Evolutionary conservation across 2,329 filamentous ascomycete species (phyloP), one percentile per base, ranked within the genome.

Genomic region (Blumeria hordei): DNA sequence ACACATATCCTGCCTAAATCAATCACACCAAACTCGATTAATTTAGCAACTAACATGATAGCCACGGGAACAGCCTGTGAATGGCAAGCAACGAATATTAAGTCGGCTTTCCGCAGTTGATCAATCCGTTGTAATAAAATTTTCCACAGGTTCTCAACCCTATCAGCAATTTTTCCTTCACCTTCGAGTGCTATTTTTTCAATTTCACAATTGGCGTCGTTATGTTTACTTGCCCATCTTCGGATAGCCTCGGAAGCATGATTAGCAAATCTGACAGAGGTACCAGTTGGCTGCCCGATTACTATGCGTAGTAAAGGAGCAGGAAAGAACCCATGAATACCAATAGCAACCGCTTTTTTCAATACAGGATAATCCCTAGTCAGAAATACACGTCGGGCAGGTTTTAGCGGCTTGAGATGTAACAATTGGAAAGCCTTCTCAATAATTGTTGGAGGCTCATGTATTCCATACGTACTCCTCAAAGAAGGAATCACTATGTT

Each of bases 151-250:
- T 93, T 85, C 58, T 93, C 85, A 1, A 96, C 87, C 6, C 92
- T 77, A 59, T 96, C 88, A 2, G 77, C 77, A 50, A 98, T 92
- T 65, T 85, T 87, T 28, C 92, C 92, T 68, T 98, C 92, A 21
- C 90, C 90, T 69, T 98, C 92, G 0, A 98, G 74, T 0, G 90
- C 87, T 12, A 96, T 85, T 65, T 93, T 95, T 64, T 95, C 88
- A 55, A 98, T 86, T 61, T 93, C 83, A 58, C 77, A 80, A 58
- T 88, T 83, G 1, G 74, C 70, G 57, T 81, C 87, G 0, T 84
- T 82, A 59, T 86, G 78, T 11, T 72, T 72, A 54, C 86, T 78
- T 0, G 86, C 78, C 86, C 88, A 98, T 57, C 81, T 75, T 56
- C 82, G 77, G 61, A 98, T 90, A 1, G 86, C 83, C 41, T 85